Evolutionary conservation across 1,284 basidiomycete species (phyloP).

Genomic region (Stereum hirsutum): DNA sequence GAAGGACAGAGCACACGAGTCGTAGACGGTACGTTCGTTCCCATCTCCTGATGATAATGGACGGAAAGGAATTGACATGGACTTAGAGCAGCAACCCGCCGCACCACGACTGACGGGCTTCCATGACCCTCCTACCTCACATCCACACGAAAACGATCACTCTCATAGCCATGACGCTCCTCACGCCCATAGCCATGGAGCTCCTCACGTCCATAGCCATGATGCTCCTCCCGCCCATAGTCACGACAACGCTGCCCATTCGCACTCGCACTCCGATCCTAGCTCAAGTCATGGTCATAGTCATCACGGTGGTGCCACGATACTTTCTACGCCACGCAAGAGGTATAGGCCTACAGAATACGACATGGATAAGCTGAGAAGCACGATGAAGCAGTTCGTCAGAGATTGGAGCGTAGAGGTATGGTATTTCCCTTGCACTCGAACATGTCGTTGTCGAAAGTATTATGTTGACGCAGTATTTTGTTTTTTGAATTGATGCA

Average conservation of each 20-base stretch:
- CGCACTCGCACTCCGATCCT: constrained; percentile 18
- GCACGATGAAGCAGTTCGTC: constrained; percentile 85
- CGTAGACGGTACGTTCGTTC: not conserved
- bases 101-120: no score
- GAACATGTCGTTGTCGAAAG: not conserved
- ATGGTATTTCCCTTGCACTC: constrained; percentile 11
- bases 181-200: not conserved
- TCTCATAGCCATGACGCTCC: constrained; percentile 1
- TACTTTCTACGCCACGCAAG: constrained; percentile 13
- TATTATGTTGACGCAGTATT: not conserved
- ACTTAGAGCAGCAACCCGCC: not conserved
- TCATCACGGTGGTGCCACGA: constrained; percentile 20
- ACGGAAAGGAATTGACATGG: not conserved
- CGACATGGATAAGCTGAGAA: constrained; percentile 83
- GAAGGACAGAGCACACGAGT: constrained; percentile 4
- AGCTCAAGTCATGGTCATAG: constrained; percentile 22
- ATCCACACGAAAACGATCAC: not conserved
- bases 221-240: constrained; percentile 13
- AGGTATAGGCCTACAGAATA: constrained; percentile 50
- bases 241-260: constrained; percentile 14
- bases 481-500: not conserved
- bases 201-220: constrained; percentile 13
- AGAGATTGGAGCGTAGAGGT: constrained; percentile 86
- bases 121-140: not conserved
- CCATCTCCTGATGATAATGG: no score